A percentile compares a stretch with the other conserved stretches of the same genome.
phyloP scores from a whole-genome alignment of 2,329 filamentous ascomycete species.

The Rhytidhysteron rufulum region DNA sequence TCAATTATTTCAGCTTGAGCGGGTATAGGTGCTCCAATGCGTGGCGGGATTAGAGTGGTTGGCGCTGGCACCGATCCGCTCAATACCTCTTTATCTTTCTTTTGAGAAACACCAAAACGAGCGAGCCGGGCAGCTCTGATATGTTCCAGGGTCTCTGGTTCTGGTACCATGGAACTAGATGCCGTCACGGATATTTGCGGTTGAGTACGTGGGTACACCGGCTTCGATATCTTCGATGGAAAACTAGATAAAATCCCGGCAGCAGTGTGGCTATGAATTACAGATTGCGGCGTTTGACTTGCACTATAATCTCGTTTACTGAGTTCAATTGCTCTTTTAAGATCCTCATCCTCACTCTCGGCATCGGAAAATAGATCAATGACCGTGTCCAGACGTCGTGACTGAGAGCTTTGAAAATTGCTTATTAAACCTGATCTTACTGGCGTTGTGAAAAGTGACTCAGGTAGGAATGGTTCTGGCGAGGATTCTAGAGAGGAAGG shows the following conservation, averaged over 20 bases:
- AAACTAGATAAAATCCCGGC: background rate
- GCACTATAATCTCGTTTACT: background rate
- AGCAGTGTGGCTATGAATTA: background rate
- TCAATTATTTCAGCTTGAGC: too few relatives aligned
- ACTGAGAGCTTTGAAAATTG: background rate
- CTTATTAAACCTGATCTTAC: background rate
- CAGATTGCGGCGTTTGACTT: background rate
- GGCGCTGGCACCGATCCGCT: too few relatives aligned
- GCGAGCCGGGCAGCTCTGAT: background rate
- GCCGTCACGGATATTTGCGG: background rate
- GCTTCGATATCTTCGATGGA: background rate
- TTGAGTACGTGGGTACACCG: background rate
- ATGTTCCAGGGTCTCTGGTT: background rate
- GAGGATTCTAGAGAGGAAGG: background rate
- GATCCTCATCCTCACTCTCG: background rate
- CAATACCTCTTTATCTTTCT: too few relatives aligned
- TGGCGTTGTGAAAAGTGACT: background rate
- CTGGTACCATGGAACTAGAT: background rate
- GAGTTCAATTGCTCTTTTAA: background rate
- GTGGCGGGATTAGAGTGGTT: too few relatives aligned
- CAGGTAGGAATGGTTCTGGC: background rate
- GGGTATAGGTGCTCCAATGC: too few relatives aligned
- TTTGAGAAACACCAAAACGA: background rate
- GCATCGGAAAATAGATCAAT: background rate
- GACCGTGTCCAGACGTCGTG: background rate